Percentiles rank a stretch among this genome's conserved stretches.
Conservation (phyloP, 352 stramenopile genomes). For the Albugo candida region DNA sequence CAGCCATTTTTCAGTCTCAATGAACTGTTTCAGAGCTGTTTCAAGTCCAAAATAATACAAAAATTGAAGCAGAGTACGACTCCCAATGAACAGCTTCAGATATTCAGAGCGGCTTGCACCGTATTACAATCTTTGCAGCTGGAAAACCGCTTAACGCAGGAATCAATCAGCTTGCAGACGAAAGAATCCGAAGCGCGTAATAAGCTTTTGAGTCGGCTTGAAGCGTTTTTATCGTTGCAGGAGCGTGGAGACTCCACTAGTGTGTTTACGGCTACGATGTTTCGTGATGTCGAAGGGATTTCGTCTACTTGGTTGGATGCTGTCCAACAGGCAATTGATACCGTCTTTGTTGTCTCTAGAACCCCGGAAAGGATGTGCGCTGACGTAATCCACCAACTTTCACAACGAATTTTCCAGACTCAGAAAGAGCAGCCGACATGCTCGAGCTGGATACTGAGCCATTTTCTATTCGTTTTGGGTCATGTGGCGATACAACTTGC, state of each 20-base stretch:
- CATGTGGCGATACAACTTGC: constrained; percentile 89
- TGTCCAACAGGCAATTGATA: constrained; percentile 82
- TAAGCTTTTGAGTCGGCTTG: constrained; percentile 75
- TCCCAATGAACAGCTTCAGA: constrained; percentile 20
- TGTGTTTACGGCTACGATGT: no score
- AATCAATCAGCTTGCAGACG: constrained; percentile 18
- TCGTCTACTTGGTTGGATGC: constrained; percentile 82
- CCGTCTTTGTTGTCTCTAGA: constrained; percentile 82
- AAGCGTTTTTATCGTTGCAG: constrained; percentile 73
- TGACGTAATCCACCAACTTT: constrained; percentile 51
- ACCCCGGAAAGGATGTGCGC: constrained; percentile 67
- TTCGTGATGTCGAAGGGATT: constrained; percentile 36
- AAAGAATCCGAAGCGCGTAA: constrained; percentile 78
- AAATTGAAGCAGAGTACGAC: no score
- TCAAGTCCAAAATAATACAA: constrained; percentile 27
- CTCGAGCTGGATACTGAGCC: constrained; percentile 45
- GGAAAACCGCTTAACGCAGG: constrained; percentile 24
- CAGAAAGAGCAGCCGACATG: constrained; percentile 38
- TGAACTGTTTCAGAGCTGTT: constrained; percentile 36
- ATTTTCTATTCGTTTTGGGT: constrained; percentile 92
- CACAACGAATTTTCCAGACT: constrained; percentile 35
- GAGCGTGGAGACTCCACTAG: no score
- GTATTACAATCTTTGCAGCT: constrained; percentile 43
- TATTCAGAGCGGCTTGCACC: constrained; percentile 36
- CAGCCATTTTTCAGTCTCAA: constrained; percentile 14